Percentiles rank a stretch among this genome's conserved stretches.
Evolutionary conservation across 768 basidiomycete species (phyloP).

Genomic region (Phylloporus sp.): DNA sequence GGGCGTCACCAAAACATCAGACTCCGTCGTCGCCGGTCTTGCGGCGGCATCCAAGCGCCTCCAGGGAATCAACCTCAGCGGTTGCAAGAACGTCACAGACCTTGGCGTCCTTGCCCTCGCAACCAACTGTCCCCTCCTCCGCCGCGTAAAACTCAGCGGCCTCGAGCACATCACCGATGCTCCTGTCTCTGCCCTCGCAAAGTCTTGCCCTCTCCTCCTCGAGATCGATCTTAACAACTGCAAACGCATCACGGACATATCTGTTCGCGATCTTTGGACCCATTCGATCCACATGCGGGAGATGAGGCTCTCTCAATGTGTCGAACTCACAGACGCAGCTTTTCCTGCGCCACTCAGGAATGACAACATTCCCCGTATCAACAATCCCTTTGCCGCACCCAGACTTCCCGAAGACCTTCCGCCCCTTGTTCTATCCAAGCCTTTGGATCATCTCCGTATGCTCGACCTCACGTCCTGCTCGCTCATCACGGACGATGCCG

Average conservation of each 20-base stretch:
- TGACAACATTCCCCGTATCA: slow-evolving; percentile 33
- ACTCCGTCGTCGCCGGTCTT: slow-evolving; percentile 67
- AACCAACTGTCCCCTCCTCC: slow-evolving; percentile 65
- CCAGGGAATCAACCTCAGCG: slow-evolving; percentile 89
- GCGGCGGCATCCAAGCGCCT: slow-evolving; percentile 67
- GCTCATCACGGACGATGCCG: slow-evolving; percentile 74
- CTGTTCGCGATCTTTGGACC: slow-evolving; percentile 82
- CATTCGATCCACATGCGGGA: slow-evolving; percentile 84
- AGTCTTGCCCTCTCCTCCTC: slow-evolving; percentile 78
- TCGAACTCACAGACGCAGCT: slow-evolving; percentile 73
- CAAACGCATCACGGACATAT: slow-evolving; percentile 67
- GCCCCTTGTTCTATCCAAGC: slow-evolving; percentile 59
- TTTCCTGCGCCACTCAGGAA: slow-evolving; percentile 70
- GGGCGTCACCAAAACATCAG: slow-evolving; percentile 63
- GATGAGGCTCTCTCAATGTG: slow-evolving; percentile 79
- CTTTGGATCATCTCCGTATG: slow-evolving; percentile 86
- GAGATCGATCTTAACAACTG: slow-evolving; percentile 94
- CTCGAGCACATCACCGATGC: slow-evolving; percentile 72
- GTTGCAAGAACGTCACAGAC: slow-evolving; percentile 80
- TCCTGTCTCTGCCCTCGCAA: slow-evolving; percentile 72
- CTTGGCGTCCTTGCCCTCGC: slow-evolving; percentile 75
- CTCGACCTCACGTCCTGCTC: slow-evolving; percentile 88
- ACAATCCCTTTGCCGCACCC: slow-evolving; percentile 41
- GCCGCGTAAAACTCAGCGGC: slow-evolving; percentile 86
- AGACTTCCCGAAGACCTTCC: slow-evolving; percentile 45